Conservation (phyloP, 73 alveolate genomes). For the Paramecium tetraurelia region DNA sequence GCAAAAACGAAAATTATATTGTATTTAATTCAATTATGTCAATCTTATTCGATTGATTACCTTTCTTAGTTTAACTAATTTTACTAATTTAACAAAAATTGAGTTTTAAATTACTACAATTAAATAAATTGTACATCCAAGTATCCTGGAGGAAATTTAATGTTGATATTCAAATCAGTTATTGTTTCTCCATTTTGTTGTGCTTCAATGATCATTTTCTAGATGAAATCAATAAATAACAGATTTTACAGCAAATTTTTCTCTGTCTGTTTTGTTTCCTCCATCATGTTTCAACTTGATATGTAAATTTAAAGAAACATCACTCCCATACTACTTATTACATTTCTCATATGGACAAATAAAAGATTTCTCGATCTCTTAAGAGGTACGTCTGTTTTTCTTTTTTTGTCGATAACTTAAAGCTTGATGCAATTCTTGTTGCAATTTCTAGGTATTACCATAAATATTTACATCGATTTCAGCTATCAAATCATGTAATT, state of each 20-base stretch:
- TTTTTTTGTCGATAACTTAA: slow-evolving; percentile 61
- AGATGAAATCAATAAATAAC: not conserved
- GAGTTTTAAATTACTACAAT: slow-evolving; percentile 2
- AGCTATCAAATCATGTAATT: not conserved
- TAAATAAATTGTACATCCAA: slow-evolving; percentile 13
- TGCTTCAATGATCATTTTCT: slow-evolving; percentile 55
- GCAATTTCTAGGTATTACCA: not conserved
- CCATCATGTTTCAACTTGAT: slow-evolving; percentile 79
- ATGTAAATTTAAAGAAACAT: slow-evolving; percentile 77
- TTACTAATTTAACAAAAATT: not conserved
- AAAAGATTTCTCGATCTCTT: slow-evolving; percentile 69
- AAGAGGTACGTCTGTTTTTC: slow-evolving; percentile 77
- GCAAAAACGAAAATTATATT: not conserved
- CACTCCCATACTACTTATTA: slow-evolving; percentile 78
- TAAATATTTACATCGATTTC: slow-evolving; percentile 34
- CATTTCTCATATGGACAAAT: slow-evolving; percentile 79
- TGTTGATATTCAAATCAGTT: slow-evolving; percentile 35
- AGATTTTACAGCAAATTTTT: slow-evolving; percentile 75
- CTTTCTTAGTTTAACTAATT: not conserved
- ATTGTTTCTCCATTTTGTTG: slow-evolving; percentile 44
- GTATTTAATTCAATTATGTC: not conserved
- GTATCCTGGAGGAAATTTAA: slow-evolving; percentile 64
- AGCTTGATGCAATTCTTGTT: slow-evolving; percentile 31
- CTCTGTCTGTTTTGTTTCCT: slow-evolving; percentile 86
- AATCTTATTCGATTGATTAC: not conserved